These are phyloP conservation scores for Pseudopediastrum boryanum DNA, from an alignment of 139 green algal genomes.

Conservation along the genomic window DNA sequence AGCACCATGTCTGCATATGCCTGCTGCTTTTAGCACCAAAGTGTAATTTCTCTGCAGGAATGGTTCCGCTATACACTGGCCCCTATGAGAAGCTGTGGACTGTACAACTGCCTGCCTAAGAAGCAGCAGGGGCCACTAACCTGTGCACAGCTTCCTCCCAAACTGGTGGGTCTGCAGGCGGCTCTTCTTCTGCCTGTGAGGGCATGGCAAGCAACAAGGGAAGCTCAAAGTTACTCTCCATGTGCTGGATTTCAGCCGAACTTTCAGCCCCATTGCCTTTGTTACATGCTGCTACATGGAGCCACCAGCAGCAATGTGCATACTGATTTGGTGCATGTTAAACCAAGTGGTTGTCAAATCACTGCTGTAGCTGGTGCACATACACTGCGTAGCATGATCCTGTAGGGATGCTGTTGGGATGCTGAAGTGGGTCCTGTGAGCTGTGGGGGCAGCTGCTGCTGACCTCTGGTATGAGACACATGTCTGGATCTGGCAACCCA, in stretches of 20 bases:
- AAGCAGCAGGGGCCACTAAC: neutral
- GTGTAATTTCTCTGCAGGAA: neutral
- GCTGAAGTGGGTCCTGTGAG: too few species aligned
- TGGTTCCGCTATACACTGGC: neutral
- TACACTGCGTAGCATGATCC: too few species aligned
- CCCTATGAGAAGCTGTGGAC: neutral
- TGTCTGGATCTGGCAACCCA: constrained; percentile 74
- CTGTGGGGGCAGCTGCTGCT: too few species aligned
- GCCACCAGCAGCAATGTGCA: neutral
- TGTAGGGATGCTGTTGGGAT: too few species aligned
- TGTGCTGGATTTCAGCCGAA: too few species aligned
- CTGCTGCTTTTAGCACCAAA: neutral
- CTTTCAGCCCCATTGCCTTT: too few species aligned
- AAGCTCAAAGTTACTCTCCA: too few species aligned
- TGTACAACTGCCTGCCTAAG: neutral
- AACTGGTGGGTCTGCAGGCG: constrained; percentile 18
- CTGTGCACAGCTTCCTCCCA: constrained; percentile 18
- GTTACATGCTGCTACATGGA: too few species aligned
- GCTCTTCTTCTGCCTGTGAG: constrained; percentile 35
- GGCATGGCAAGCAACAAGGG: neutral
- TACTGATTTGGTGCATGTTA: too few species aligned
- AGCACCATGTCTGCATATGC: neutral
- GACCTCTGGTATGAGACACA: constrained; percentile 45
- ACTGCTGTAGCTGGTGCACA: too few species aligned
- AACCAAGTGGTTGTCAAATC: too few species aligned